These are phyloP conservation scores for Exophiala spinifera DNA, from an alignment of 2,329 filamentous ascomycete genomes.

Conservation along the genomic window DNA sequence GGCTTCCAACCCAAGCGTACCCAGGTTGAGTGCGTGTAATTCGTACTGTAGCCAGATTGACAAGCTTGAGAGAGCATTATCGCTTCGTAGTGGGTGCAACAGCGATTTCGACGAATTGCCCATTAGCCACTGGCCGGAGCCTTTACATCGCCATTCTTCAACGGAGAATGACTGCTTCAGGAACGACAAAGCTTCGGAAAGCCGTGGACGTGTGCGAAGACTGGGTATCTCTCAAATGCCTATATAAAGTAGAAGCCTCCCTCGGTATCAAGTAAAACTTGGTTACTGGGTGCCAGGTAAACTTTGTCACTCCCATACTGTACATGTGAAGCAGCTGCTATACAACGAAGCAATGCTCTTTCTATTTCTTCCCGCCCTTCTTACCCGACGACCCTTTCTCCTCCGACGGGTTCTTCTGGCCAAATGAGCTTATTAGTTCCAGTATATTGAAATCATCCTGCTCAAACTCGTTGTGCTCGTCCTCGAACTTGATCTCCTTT, in stretches of 20 bases:
- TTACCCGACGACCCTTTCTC: conserved; percentile 34
- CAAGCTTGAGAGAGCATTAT: too few relatives aligned
- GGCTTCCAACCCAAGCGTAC: too few relatives aligned
- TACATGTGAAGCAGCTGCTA: not conserved
- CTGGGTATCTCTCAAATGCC: not conserved
- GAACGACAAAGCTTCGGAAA: too few relatives aligned
- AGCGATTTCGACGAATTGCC: too few relatives aligned
- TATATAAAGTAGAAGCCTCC: not conserved
- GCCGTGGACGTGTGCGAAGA: not conserved
- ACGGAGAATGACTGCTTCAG: too few relatives aligned
- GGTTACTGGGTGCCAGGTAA: too few relatives aligned
- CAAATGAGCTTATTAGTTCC: conserved; percentile 55
- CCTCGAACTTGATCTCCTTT: conserved; percentile 35
- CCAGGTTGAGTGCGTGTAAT: too few relatives aligned
- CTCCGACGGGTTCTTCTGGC: conserved; percentile 34
- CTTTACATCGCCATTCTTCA: too few relatives aligned
- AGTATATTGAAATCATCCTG: conserved; percentile 54
- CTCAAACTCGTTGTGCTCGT: conserved; percentile 48
- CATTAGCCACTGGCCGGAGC: too few relatives aligned
- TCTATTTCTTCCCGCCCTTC: conserved; percentile 25
- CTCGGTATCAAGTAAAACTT: too few relatives aligned
- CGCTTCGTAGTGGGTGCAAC: too few relatives aligned
- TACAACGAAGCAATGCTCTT: not conserved
- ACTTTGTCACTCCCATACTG: not conserved
- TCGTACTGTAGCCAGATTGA: too few relatives aligned